Conservation (phyloP, 768 basidiomycete species). For the Lentinula guzmanii region DNA sequence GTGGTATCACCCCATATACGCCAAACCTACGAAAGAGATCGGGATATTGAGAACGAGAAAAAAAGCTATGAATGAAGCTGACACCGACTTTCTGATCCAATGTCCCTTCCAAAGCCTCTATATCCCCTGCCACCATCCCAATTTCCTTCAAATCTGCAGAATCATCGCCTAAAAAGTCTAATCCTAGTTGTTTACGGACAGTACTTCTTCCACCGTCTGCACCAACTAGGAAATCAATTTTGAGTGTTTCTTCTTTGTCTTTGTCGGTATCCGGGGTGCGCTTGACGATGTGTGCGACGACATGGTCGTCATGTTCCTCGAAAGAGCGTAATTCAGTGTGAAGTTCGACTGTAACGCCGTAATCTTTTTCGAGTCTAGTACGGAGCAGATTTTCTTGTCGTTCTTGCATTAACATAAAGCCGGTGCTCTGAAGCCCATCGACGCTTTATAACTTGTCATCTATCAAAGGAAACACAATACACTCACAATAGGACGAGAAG, state of each 20-base stretch:
- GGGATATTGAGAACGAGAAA: not conserved
- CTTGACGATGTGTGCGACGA: constrained; percentile 14
- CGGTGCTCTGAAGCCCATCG: constrained; percentile 18
- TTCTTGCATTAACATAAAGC: constrained; percentile 19
- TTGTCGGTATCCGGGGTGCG: constrained; percentile 13
- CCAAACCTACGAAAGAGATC: constrained; percentile 28
- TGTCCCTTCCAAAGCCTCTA: constrained; percentile 10
- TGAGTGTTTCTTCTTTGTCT: constrained; percentile 20
- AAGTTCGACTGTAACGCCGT: constrained; percentile 18
- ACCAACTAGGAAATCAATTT: constrained; percentile 34
- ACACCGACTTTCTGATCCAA: constrained; percentile 24
- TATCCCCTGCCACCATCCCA: constrained; percentile 30
- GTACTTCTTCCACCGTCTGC: constrained; percentile 37
- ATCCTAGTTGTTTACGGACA: constrained; percentile 33
- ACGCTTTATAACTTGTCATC: not conserved
- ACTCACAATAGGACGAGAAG: constrained; percentile 21
- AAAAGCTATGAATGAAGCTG: not conserved
- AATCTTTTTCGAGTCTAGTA: constrained; percentile 12
- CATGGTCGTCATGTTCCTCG: constrained; percentile 17
- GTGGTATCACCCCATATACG: constrained; percentile 41
- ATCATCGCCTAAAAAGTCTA: constrained; percentile 36
- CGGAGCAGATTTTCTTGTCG: constrained; percentile 20
- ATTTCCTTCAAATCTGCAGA: constrained; percentile 19
- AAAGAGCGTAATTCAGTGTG: constrained; percentile 17
- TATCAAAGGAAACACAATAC: not conserved